phyloP scores from a whole-genome alignment of 2,329 filamentous ascomycete genomes.

The Cladophialophora immunda region DNA sequence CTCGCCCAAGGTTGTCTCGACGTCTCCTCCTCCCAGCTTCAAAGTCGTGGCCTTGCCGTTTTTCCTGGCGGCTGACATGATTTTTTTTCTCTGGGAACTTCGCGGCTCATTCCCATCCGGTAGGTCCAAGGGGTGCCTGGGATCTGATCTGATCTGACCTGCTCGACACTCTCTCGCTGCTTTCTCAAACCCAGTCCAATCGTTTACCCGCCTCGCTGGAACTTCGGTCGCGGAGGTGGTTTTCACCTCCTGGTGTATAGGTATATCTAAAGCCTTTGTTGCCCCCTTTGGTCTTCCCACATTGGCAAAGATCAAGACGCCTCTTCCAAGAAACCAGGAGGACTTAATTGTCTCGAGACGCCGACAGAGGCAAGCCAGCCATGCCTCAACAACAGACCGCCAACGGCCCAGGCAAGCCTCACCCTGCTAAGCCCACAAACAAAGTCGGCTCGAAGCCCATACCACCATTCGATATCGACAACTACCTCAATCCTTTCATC shows the following conservation, averaged over 20 bases:
- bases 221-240: not conserved
- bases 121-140: not conserved
- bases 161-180: not conserved
- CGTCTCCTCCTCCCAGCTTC: not conserved
- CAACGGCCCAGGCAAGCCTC: not conserved
- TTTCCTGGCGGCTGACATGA: not conserved
- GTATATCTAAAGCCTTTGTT: constrained; percentile 5
- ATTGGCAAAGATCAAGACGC: not conserved
- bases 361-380: not conserved
- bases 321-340: not conserved
- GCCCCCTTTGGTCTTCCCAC: not conserved
- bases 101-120: not conserved
- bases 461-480: constrained; percentile 73
- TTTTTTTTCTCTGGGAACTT: not conserved
- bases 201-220: constrained; percentile 18
- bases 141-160: not conserved
- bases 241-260: not conserved
- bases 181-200: constrained; percentile 10
- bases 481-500: constrained; percentile 74
- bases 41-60: not conserved
- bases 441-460: not conserved
- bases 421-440: not conserved
- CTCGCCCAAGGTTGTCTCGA: not conserved
- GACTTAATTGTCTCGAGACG: not conserved
- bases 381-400: constrained; percentile 6